Percentiles rank a stretch among this genome's conserved stretches.
These are phyloP conservation scores for Ettlia oleoabundans DNA, from an alignment of 139 green algal species.

Conservation along the genomic window DNA sequence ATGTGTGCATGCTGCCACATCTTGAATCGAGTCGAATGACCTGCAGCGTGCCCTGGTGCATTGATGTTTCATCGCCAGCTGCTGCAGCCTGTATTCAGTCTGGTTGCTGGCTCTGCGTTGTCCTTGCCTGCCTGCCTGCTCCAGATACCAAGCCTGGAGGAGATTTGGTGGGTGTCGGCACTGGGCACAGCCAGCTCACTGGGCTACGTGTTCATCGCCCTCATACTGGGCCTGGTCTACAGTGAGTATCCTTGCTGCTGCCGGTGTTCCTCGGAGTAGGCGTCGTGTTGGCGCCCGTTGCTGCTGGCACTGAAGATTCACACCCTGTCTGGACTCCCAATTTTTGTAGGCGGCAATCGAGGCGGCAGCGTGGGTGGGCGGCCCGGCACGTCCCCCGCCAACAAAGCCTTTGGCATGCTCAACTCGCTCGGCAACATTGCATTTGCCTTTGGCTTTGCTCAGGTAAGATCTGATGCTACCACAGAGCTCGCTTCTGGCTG, in stretches of 20 bases:
- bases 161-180: slow-evolving; percentile 49
- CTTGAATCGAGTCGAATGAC: too few species aligned
- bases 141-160: slow-evolving; percentile 41
- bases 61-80: too few species aligned
- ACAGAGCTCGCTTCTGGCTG: too few species aligned
- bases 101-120: neutral
- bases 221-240: slow-evolving; percentile 47
- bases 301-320: too few species aligned
- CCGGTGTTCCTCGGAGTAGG: too few species aligned
- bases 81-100: neutral
- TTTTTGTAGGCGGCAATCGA: neutral
- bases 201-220: slow-evolving; percentile 53
- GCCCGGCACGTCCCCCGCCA: neutral
- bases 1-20: too few species aligned
- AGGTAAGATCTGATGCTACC: neutral
- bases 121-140: neutral
- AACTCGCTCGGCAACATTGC: slow-evolving; percentile 30
- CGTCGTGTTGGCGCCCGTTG: too few species aligned
- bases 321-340: neutral
- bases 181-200: slow-evolving; percentile 57
- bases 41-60: too few species aligned
- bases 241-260: neutral
- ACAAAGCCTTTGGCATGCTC: slow-evolving; percentile 26
- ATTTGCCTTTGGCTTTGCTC: slow-evolving; percentile 30
- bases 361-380: slow-evolving; percentile 26